phyloP scores from a whole-genome alignment of 768 basidiomycete genomes.

The Rhizopogon sp. region DNA sequence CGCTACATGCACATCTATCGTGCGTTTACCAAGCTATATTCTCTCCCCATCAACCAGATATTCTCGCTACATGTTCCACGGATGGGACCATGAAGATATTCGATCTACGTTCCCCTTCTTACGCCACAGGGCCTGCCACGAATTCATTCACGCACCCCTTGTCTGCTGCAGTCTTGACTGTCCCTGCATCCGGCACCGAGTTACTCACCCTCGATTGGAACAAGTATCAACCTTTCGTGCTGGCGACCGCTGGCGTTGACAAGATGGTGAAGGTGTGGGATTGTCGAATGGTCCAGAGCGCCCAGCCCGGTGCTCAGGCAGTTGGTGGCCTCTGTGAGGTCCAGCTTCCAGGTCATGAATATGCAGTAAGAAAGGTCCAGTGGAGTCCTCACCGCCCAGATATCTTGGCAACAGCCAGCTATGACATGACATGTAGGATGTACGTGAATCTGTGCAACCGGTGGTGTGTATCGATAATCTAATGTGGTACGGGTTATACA shows the following conservation, averaged over 20 bases:
- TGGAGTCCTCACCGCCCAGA: conserved; percentile 83
- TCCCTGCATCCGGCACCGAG: conserved; percentile 76
- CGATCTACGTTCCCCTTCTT: conserved; percentile 66
- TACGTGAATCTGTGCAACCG: conserved; percentile 36
- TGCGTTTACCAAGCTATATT: conserved; percentile 91
- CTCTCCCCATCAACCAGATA: conserved; percentile 85
- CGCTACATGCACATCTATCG: conserved; percentile 76
- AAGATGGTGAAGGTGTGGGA: conserved; percentile 78
- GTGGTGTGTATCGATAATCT: neutral
- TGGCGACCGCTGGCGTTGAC: conserved; percentile 81
- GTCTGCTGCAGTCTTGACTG: conserved; percentile 66
- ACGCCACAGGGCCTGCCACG: conserved; percentile 41
- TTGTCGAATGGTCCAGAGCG: conserved; percentile 73
- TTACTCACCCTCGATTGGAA: conserved; percentile 88
- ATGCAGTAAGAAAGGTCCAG: conserved; percentile 82
- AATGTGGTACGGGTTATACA: conserved; percentile 18
- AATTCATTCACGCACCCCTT: conserved; percentile 64
- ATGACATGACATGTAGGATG: conserved; percentile 96
- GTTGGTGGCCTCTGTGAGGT: conserved; percentile 72
- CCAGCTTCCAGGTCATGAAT: conserved; percentile 80
- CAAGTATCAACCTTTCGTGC: conserved; percentile 75
- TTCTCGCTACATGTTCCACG: conserved; percentile 78
- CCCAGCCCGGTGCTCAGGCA: conserved; percentile 38
- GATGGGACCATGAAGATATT: conserved; percentile 85
- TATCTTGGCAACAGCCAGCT: conserved; percentile 66